A percentile compares a stretch with the other conserved stretches of the same genome.
phyloP scores from a whole-genome alignment of 257 asterid genomes.

The Vinca minor region DNA sequence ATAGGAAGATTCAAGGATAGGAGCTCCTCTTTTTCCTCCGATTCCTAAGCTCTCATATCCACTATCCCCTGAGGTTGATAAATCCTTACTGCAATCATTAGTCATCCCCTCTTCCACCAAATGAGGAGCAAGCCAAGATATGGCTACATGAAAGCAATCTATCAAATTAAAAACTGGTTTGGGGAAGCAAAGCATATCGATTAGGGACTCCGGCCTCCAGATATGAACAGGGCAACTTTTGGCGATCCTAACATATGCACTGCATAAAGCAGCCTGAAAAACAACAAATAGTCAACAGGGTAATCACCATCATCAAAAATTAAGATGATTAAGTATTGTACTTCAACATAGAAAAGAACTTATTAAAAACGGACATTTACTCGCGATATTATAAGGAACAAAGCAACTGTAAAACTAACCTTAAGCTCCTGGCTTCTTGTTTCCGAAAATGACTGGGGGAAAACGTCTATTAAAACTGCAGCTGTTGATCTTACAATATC shows the following conservation, averaged over 20 bases:
- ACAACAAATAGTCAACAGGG: slow-evolving; percentile 1
- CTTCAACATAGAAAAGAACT: neutral
- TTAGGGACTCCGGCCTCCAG: slow-evolving; percentile 86
- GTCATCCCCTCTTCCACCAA: slow-evolving; percentile 33
- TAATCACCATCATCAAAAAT: slow-evolving; percentile 13
- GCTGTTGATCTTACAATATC: slow-evolving; percentile 73
- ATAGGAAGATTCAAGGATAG: slow-evolving; percentile 31
- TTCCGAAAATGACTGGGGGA: slow-evolving; percentile 59
- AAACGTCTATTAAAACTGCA: slow-evolving; percentile 42
- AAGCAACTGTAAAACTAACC: slow-evolving; percentile 32
- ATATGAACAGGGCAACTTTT: slow-evolving; percentile 59
- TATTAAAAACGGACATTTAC: slow-evolving; percentile 9
- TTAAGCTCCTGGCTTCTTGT: slow-evolving; percentile 74
- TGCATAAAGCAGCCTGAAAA: slow-evolving; percentile 70
- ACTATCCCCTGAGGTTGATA: slow-evolving; percentile 23
- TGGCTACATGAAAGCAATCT: slow-evolving; percentile 69
- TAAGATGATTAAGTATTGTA: neutral
- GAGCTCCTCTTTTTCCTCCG: slow-evolving; percentile 54
- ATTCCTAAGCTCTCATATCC: slow-evolving; percentile 30
- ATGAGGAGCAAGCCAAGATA: slow-evolving; percentile 54
- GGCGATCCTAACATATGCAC: slow-evolving; percentile 69
- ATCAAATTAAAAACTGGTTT: slow-evolving; percentile 38
- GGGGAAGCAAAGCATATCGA: slow-evolving; percentile 56
- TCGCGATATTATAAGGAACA: slow-evolving; percentile 11
- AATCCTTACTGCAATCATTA: slow-evolving; percentile 21